phyloP scores from a whole-genome alignment of 2,329 filamentous ascomycete species.

The Microdochium trichocladiopsis region DNA sequence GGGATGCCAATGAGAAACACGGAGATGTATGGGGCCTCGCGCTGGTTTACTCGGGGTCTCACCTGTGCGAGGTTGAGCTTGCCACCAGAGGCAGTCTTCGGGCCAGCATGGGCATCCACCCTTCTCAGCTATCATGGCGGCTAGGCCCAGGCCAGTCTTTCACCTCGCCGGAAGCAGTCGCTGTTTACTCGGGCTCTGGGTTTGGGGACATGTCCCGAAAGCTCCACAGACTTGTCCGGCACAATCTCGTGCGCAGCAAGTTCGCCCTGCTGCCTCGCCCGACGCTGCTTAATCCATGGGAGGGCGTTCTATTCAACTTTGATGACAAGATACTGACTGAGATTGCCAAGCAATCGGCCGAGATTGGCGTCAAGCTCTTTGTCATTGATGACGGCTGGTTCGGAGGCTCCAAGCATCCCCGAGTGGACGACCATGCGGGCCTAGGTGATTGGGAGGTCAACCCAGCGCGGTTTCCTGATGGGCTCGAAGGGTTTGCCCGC shows the following conservation, averaged over 20 bases:
- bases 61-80: conserved; percentile 53
- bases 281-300: conserved; percentile 58
- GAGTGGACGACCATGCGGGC: conserved; percentile 47
- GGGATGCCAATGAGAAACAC: conserved; percentile 50
- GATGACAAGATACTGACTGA: conserved; percentile 48
- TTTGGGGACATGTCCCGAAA: conserved; percentile 55
- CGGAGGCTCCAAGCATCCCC: conserved; percentile 53
- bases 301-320: conserved; percentile 52
- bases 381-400: conserved; percentile 66
- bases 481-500: conserved; percentile 42
- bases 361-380: conserved; percentile 54
- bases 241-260: conserved; percentile 52
- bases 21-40: conserved; percentile 61
- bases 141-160: conserved; percentile 49
- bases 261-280: conserved; percentile 44
- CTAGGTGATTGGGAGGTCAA: conserved; percentile 60
- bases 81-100: conserved; percentile 55
- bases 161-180: conserved; percentile 54
- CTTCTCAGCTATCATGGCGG: conserved; percentile 51
- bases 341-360: conserved; percentile 49
- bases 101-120: conserved; percentile 53
- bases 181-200: conserved; percentile 51
- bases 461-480: conserved; percentile 49
- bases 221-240: conserved; percentile 54
- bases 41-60: conserved; percentile 58